Evolutionary conservation across 192 early-diverging fungal genomes (phyloP), one percentile per base, ranked within the genome.

Genomic region (Chytriomyces confervae): DNA sequence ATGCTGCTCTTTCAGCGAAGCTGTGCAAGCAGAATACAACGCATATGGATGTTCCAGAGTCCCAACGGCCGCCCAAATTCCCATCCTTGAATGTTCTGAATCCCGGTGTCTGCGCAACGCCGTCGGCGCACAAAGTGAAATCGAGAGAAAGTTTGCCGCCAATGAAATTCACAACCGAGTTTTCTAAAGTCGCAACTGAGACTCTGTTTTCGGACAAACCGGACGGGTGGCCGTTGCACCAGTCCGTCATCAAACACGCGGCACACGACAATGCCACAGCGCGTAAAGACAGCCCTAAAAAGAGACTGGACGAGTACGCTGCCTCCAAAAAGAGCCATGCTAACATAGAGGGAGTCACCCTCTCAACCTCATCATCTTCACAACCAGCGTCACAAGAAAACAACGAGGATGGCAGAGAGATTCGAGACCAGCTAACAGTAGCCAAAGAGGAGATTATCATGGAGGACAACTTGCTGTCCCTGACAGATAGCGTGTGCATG

Each of bases 391-490:
- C 53, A 57, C 27, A 70, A 24, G 51, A 3, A 11, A 50, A 70
- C 7, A 7, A 23, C 13, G 53, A 23, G 13, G 69, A 70, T 13
- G 24, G 18, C 16, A 74, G 62, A 61, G 62, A 74, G 44, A 74
- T 63, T 53, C 29, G 72, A 20, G 72, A 74, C 45, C 57, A 49
- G 9, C 27, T 74, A 45, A 74, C 72, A 43, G 10, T 61, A 10
- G 72, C 45, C 44, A 74, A 66, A 48, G 74, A 76, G 16, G 74
- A 76, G 47, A 76, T 66, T 51, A 16, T 76, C 47, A 64, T 64
- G 9, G 74, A 76, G 13, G 74, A 76, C 23, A 47, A 66, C 51
- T 66, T 76, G 47, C 45, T 76, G 5, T 13, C 16, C 5, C 49
- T 76, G 47, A 64, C 74, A 45, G 74, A 76, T 29, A 62, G 62